Conservation (phyloP, 768 basidiomycete species). For the Austroboletus eburneus region DNA sequence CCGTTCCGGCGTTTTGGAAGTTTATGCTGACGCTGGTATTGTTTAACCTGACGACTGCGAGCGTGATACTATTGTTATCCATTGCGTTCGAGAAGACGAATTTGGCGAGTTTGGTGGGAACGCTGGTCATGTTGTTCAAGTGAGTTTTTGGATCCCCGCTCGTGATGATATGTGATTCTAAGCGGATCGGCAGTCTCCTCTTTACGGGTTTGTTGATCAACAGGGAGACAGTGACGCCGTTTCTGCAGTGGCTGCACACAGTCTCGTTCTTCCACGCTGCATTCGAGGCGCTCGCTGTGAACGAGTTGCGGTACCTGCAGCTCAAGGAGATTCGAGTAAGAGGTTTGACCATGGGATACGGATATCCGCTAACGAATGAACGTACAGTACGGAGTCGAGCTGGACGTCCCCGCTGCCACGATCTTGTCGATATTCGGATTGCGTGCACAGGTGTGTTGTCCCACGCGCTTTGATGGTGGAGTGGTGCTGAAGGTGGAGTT, state of each 20-base stretch:
- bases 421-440: conserved; percentile 95
- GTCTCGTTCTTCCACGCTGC: conserved; percentile 98
- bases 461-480: neutral
- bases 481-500: conserved; percentile 8
- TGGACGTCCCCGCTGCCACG: conserved; percentile 94
- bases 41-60: conserved; percentile 95
- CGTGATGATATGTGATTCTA: conserved; percentile 5
- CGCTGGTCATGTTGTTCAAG: conserved; percentile 98
- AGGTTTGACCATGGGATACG: neutral
- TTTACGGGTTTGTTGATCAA: conserved; percentile 97
- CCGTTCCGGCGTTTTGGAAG: conserved; percentile 92
- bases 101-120: conserved; percentile 92
- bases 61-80: conserved; percentile 85
- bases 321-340: conserved; percentile 85
- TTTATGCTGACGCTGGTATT: conserved; percentile 94
- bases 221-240: conserved; percentile 71
- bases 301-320: conserved; percentile 91
- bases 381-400: conserved; percentile 88
- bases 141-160: conserved; percentile 38
- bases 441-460: conserved; percentile 64
- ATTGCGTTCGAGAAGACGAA: conserved; percentile 84
- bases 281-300: conserved; percentile 96
- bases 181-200: conserved; percentile 56
- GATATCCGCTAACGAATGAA: conserved; percentile 8
- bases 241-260: conserved; percentile 83